These are phyloP conservation scores for Aspergillus homomorphus DNA, from an alignment of 495 filamentous ascomycete species.

Conservation along the genomic window DNA sequence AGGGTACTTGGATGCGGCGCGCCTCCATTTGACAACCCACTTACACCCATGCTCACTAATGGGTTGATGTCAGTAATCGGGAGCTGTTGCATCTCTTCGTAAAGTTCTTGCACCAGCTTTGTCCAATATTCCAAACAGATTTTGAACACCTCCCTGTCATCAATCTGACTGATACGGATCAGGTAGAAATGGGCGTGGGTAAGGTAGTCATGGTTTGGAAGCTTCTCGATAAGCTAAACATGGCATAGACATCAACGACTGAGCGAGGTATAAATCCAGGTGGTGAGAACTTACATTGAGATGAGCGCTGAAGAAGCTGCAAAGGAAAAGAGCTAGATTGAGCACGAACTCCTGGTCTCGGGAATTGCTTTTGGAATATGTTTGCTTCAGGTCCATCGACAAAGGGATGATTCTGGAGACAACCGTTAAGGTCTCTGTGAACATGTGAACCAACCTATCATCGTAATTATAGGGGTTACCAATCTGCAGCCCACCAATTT, in stretches of 20 bases:
- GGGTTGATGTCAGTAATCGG: conserved; percentile 90
- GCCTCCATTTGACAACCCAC: conserved; percentile 69
- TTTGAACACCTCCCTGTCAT: conserved; percentile 99
- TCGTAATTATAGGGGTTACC: conserved; percentile 79
- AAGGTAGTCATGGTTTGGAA: conserved; percentile 91
- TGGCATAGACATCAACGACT: not conserved
- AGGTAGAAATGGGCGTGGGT: conserved; percentile 96
- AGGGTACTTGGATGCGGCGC: conserved; percentile 80
- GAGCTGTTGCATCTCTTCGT: conserved; percentile 95
- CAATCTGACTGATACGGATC: conserved; percentile 95
- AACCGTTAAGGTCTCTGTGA: conserved; percentile 86
- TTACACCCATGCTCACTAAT: conserved; percentile 71
- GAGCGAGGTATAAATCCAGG: not conserved
- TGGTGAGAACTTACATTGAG: conserved; percentile 61
- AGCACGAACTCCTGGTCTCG: conserved; percentile 97
- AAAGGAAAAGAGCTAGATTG: conserved; percentile 92
- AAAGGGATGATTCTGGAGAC: conserved; percentile 90
- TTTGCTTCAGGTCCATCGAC: conserved; percentile 80
- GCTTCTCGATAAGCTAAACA: conserved; percentile 81
- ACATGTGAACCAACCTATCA: conserved; percentile 94
- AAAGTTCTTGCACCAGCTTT: conserved; percentile 95
- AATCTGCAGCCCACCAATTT: conserved; percentile 87
- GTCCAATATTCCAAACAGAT: conserved; percentile 99
- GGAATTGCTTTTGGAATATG: conserved; percentile 85
- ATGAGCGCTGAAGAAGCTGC: conserved; percentile 91